phyloP scores from a whole-genome alignment of 2,329 filamentous ascomycete species.

The Xylariaceae sp. region DNA sequence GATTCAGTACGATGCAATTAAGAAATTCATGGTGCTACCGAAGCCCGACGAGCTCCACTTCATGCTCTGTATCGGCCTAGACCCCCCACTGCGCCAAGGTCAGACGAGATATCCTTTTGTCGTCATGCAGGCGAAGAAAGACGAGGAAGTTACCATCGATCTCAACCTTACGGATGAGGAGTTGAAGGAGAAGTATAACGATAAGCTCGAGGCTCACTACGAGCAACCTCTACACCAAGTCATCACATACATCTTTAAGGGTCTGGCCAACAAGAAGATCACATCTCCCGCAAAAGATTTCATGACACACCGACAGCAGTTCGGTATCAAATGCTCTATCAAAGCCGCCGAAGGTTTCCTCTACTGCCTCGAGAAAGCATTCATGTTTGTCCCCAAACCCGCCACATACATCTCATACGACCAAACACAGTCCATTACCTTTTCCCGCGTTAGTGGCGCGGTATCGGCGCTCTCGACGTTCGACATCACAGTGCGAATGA shows the following conservation, averaged over 20 bases:
- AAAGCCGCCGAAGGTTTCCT: conserved; percentile 97
- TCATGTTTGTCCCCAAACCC: conserved; percentile 98
- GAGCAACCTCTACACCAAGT: conserved; percentile 92
- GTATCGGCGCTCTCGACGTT: conserved; percentile 94
- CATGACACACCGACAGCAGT: conserved; percentile 85
- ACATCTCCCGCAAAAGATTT: conserved; percentile 94
- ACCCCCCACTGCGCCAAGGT: conserved; percentile 91
- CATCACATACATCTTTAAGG: conserved; percentile 91
- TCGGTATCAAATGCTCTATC: conserved; percentile 98
- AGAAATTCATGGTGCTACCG: conserved; percentile 97
- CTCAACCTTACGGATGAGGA: conserved; percentile 92
- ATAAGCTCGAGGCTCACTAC: conserved; percentile 83
- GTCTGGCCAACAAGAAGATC: conserved; percentile 90
- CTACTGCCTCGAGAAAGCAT: conserved; percentile 95
- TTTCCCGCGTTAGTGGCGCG: conserved; percentile 91
- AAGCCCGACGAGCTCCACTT: conserved; percentile 98
- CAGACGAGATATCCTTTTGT: conserved; percentile 97
- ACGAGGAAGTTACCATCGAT: conserved; percentile 95
- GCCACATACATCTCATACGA: conserved; percentile 97
- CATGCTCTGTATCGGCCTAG: conserved; percentile 89
- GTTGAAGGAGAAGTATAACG: conserved; percentile 79
- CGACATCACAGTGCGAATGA: conserved; percentile 90
- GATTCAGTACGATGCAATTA: conserved; percentile 95
- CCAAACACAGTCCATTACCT: conserved; percentile 84
- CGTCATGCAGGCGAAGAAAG: conserved; percentile 98